A percentile compares a stretch with the other conserved stretches of the same genome.
phyloP scores from a whole-genome alignment of 768 basidiomycete genomes.

The Trametes coccinea region DNA sequence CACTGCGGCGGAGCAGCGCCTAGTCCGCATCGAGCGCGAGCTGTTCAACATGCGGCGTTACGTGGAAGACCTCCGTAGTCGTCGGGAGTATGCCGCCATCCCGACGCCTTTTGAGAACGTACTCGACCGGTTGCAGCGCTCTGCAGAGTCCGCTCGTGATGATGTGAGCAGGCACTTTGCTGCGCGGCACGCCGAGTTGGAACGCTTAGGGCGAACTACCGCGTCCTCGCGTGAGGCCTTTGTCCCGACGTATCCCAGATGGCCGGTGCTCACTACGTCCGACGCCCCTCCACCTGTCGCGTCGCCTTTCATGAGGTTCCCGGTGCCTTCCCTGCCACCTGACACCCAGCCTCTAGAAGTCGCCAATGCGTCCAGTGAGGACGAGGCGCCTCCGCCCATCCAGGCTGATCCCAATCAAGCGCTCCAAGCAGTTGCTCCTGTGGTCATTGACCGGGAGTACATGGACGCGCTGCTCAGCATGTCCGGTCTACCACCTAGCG shows the following conservation, averaged over 20 bases:
- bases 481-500: too few relatives aligned
- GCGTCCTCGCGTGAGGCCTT: too few relatives aligned
- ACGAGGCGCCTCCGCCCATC: not conserved
- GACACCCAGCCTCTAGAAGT: not conserved
- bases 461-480: not conserved
- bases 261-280: not conserved
- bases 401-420: conserved; percentile 7
- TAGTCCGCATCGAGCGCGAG: not conserved
- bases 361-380: not conserved
- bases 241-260: not conserved
- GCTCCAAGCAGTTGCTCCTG: not conserved
- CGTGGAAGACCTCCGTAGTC: not conserved
- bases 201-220: not conserved
- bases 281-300: not conserved
- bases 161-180: not conserved
- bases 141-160: not conserved
- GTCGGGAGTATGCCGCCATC: not conserved
- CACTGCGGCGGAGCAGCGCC: not conserved
- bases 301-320: not conserved
- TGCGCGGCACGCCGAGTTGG: too few relatives aligned
- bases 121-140: not conserved
- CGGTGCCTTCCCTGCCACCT: not conserved
- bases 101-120: not conserved
- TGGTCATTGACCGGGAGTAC: not conserved
- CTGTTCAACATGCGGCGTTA: not conserved